Conservation (phyloP, 1,284 basidiomycete genomes). For the Golubevia sp. region DNA sequence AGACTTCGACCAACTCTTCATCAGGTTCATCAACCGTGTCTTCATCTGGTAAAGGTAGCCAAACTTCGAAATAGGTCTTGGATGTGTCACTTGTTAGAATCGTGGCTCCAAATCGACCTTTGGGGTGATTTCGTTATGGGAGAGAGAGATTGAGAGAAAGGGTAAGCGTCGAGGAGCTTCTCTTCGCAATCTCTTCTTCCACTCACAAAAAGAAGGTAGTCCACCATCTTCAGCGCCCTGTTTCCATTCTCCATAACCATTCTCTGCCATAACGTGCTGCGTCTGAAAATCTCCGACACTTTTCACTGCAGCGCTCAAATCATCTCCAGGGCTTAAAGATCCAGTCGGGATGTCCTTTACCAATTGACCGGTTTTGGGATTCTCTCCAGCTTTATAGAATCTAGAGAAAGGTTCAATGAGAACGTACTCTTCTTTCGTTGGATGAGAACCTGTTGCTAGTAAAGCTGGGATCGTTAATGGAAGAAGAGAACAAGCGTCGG, state of each 20-base stretch:
- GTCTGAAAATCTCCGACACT: slow-evolving; percentile 16
- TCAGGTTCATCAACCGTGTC: background rate
- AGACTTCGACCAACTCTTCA: background rate
- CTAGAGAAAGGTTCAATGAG: background rate
- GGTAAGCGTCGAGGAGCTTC: too few relatives aligned
- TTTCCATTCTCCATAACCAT: slow-evolving; percentile 22
- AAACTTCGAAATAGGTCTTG: slow-evolving; percentile 25
- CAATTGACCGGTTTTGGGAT: slow-evolving; percentile 18
- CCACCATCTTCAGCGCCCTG: slow-evolving; percentile 10
- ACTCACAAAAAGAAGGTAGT: slow-evolving; percentile 24
- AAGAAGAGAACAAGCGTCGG: too few relatives aligned
- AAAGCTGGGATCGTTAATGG: too few relatives aligned
- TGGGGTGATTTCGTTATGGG: too few relatives aligned
- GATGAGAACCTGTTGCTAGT: too few relatives aligned
- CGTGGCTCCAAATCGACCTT: slow-evolving; percentile 23
- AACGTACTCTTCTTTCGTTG: too few relatives aligned
- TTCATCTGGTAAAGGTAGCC: slow-evolving; percentile 22
- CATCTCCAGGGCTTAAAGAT: slow-evolving; percentile 14
- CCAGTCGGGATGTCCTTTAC: slow-evolving; percentile 15
- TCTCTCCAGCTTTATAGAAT: slow-evolving; percentile 18
- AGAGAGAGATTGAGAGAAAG: too few relatives aligned
- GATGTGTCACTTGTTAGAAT: slow-evolving; percentile 13
- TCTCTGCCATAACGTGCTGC: slow-evolving; percentile 16
- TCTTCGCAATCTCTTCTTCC: too few relatives aligned
- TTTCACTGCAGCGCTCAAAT: slow-evolving; percentile 13